A percentile compares a stretch with the other conserved stretches of the same genome.
phyloP scores from a whole-genome alignment of 768 basidiomycete species.

The Suillus brevipes region DNA sequence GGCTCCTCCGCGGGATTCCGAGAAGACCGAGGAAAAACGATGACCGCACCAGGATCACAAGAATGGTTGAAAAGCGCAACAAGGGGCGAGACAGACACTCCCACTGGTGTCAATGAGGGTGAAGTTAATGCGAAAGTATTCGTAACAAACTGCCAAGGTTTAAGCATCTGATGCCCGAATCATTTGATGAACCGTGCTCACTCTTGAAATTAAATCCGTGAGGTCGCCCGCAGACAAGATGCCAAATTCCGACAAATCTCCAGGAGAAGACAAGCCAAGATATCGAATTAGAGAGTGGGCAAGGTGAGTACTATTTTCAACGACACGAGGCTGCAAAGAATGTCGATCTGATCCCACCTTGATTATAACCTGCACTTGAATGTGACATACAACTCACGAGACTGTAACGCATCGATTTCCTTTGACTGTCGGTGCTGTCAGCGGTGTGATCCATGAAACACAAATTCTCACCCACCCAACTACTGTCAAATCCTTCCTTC shows the following conservation, averaged over 20 bases:
- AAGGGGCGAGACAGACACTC: conserved; percentile 78
- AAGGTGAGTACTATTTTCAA: conserved; percentile 64
- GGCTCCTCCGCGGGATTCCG: conserved; percentile 47
- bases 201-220: conserved; percentile 71
- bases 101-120: conserved; percentile 76
- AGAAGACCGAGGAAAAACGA: conserved; percentile 78
- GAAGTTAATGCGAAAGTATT: conserved; percentile 89
- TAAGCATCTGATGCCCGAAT: neutral
- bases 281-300: conserved; percentile 76
- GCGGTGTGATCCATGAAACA: conserved; percentile 2
- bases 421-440: conserved; percentile 42
- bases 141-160: conserved; percentile 67
- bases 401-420: conserved; percentile 71
- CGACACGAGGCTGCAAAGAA: conserved; percentile 46
- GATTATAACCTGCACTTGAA: neutral
- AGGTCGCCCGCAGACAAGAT: conserved; percentile 61
- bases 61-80: conserved; percentile 87
- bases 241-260: conserved; percentile 58
- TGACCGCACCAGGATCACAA: conserved; percentile 83
- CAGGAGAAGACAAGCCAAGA: conserved; percentile 57
- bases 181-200: conserved; percentile 32
- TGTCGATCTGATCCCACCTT: conserved; percentile 50
- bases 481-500: conserved; percentile 51
- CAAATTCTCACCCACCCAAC: conserved; percentile 50
- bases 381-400: conserved; percentile 51